Base-by-base conservation (phyloP, 2,329 filamentous ascomycete genomes). In the Colletotrichum sp. region DNA sequence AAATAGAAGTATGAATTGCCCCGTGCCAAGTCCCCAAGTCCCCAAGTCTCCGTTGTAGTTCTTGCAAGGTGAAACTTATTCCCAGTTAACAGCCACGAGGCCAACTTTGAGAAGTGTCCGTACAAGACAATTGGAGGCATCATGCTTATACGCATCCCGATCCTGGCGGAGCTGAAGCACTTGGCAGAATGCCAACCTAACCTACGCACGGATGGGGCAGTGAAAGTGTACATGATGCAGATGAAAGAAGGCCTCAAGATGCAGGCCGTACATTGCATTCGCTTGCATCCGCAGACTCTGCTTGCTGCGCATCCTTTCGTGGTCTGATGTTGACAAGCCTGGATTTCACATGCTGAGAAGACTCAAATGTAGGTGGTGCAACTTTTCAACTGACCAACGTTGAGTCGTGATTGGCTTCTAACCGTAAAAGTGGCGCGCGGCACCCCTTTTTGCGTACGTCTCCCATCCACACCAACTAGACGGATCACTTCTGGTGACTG, bases 271-370 rank as follows among this genome's bases (percentile, higher is more conserved):
- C 43, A 22, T 52, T 28, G 55, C 22, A 18, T 22, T 32, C n/a
- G 10, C 22, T n/a, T 61, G 55, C 56, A 16, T 52, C 28, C 28
- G 58, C 9, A 13, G 22, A 39, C 27, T 70, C n/a, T 52, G 22
- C 27, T 64, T 15, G 58, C 28, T 70, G 48, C 34, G 28, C n/a
- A 36, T 65, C 8, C 18, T 48, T 25, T 16, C 1, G 52, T 74
- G 67, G 61, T 30, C 60, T 71, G 52, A 61, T 71, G 36, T 27
- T 64, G 28, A 58, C 7, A 10, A 25, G 71, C 36, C n/a, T 34
- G 39, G 27, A 34, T 71, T 66, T 75, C 72, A 75, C 68, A 71
- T 75, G 72, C 22, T 55, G n/a, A 25, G 25, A 74, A 22, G 18
- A n/a, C 32, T 36, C n/a, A 61, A 66, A 28, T 25, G 36, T 25